Evolutionary conservation across 2,329 filamentous ascomycete species (phyloP), one percentile per base, ranked within the genome.

Genomic region (Colletotrichum nymphaeae): DNA sequence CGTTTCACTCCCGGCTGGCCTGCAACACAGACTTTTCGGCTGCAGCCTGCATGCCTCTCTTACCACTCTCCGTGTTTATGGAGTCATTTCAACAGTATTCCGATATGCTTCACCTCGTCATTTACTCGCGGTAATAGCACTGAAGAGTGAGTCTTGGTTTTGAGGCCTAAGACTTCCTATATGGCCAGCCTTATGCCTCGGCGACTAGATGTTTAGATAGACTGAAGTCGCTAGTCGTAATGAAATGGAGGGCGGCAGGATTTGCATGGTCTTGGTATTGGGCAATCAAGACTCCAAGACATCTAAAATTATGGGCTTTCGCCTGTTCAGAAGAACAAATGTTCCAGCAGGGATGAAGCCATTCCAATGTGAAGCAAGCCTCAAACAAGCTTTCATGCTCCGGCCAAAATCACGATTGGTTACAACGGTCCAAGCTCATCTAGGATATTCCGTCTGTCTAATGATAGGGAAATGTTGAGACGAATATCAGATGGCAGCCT

Each of bases 1-100:
- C 26, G 67, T 70, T 73, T 73, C 67, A 70, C 28, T 37, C 26
- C 16, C 32, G 14, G 26, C n/a, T 24, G 46, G 24, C 19, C 6
- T 70, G 69, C 49, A 70, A 70, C 63, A 28, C 49, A 42, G 19
- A n/a, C 22, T 9, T n/a, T 35, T n/a, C 19, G 14, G 3, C 16
- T 9, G 14, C 7, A 37, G 14, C 4, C 16, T 9, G 14, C 7
- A 37, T 42, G 1, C 22, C 16, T 42, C 37, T 42, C 5, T 19
- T 19, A 42, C 37, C 5, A 19, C 7, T 19, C 14, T 16, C 16
- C 16, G 37, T 19, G 14, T 42, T 1, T 42, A 42, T 42, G 37
- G 0, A 12, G 1, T 1, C 11, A 35, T 35, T 35, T 35, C 32
- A 35, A 35, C 11, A 32, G 3, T 12, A 32, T 4, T 12, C 1